Percentiles rank a stretch among this genome's conserved stretches.
These are phyloP conservation scores for Penicillium longicatenatum DNA, from an alignment of 495 filamentous ascomycete species.

Conservation along the genomic window DNA sequence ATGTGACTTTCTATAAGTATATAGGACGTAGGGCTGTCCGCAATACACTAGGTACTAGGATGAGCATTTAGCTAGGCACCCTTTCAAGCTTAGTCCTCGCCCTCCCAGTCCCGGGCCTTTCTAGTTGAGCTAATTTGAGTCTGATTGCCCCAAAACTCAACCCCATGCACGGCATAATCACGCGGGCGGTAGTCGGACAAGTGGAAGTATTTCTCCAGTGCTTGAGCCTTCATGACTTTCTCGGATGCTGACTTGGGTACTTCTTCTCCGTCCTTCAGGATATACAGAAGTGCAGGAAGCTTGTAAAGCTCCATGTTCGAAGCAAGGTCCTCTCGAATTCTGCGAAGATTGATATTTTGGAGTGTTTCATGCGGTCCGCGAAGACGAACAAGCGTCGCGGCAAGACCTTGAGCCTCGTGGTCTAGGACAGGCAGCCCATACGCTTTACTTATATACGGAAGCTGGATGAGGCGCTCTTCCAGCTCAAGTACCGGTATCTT, in stretches of 20 bases:
- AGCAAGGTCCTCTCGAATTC: slow-evolving; percentile 3
- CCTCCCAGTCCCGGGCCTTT: too few species aligned
- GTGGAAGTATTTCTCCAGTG: not conserved
- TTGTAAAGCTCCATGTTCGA: not conserved
- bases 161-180: not conserved
- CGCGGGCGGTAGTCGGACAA: not conserved
- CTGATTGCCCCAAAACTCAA: too few species aligned
- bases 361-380: not conserved
- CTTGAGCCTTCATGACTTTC: not conserved
- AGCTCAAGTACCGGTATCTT: slow-evolving; percentile 6
- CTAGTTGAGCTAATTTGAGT: too few species aligned
- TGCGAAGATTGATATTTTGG: slow-evolving; percentile 4
- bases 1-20: too few species aligned
- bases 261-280: not conserved
- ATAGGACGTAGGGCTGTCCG: too few species aligned
- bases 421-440: slow-evolving; percentile 8
- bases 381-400: slow-evolving; percentile 4
- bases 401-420: slow-evolving; percentile 2
- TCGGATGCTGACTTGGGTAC: not conserved
- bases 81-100: too few species aligned
- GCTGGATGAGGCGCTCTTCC: slow-evolving; percentile 2
- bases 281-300: not conserved
- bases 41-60: too few species aligned
- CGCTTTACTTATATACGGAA: slow-evolving; percentile 7
- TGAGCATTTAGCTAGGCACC: too few species aligned